Percentiles rank a stretch among this genome's conserved stretches.
Conservation (phyloP, 768 basidiomycete species). For the Agaricus blazei region DNA sequence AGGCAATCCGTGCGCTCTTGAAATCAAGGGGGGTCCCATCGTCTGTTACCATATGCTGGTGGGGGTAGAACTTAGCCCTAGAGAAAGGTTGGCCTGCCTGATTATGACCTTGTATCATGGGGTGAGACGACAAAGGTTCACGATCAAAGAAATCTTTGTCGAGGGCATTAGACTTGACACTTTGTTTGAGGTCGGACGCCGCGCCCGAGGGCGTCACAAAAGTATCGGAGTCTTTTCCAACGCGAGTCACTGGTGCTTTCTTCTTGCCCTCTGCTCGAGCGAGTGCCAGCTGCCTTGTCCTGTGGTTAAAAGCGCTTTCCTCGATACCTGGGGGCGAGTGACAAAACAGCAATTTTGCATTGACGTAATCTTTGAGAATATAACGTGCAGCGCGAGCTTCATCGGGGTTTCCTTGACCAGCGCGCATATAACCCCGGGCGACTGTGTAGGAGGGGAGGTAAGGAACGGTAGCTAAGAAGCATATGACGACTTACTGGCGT, state of each 20-base stretch:
- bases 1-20: slow-evolving; percentile 35
- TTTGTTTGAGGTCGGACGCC: slow-evolving; percentile 27
- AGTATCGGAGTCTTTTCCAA: slow-evolving; percentile 79
- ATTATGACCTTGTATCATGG: slow-evolving; percentile 58
- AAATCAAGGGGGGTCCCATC: slow-evolving; percentile 65
- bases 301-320: slow-evolving; percentile 69
- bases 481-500: slow-evolving; percentile 74
- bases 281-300: slow-evolving; percentile 58
- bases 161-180: slow-evolving; percentile 60
- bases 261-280: slow-evolving; percentile 71
- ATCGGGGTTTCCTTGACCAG: slow-evolving; percentile 96
- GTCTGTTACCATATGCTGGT: slow-evolving; percentile 75
- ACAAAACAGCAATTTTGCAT: slow-evolving; percentile 86
- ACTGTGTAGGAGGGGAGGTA: slow-evolving; percentile 45
- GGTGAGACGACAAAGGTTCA: slow-evolving; percentile 44
- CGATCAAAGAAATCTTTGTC: slow-evolving; percentile 82
- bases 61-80: slow-evolving; percentile 67
- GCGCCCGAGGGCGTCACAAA: slow-evolving; percentile 48
- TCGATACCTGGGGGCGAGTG: slow-evolving; percentile 77
- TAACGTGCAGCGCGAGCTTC: slow-evolving; percentile 91
- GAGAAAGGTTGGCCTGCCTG: slow-evolving; percentile 57
- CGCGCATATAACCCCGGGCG: slow-evolving; percentile 85
- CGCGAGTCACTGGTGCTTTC: slow-evolving; percentile 81
- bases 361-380: slow-evolving; percentile 95
- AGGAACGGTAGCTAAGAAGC: background rate